Conservation (phyloP, 2,329 filamentous ascomycete genomes). For the Fusarium sp. region DNA sequence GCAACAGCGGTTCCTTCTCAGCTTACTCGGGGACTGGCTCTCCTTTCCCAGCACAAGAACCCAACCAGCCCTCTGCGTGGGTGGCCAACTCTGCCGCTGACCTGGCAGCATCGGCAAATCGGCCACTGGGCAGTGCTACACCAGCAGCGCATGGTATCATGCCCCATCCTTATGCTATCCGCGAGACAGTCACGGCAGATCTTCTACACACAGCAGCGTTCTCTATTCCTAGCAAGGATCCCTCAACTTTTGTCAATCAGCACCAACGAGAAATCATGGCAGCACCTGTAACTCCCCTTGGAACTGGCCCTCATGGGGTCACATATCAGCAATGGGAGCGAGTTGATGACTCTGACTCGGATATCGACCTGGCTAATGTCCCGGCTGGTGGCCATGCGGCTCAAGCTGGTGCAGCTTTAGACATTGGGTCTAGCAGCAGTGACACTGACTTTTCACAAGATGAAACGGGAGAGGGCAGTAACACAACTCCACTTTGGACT, state of each 20-base stretch:
- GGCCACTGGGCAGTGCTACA: not conserved
- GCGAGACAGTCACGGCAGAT: conserved; percentile 33
- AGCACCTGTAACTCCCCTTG: not conserved
- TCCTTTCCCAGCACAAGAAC: conserved; percentile 15
- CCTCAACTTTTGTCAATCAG: conserved; percentile 9
- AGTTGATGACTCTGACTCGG: not conserved
- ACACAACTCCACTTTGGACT: conserved; percentile 1
- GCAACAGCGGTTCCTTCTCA: conserved; percentile 3
- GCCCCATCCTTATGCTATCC: conserved; percentile 38
- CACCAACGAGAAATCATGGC: conserved; percentile 12
- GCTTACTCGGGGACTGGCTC: conserved; percentile 8
- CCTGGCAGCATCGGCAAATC: conserved; percentile 16
- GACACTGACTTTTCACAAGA: conserved; percentile 10
- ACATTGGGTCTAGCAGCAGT: conserved; percentile 2
- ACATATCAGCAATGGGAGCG: conserved; percentile 18
- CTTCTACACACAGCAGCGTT: conserved; percentile 10
- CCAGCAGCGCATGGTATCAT: conserved; percentile 27
- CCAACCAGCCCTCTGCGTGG: conserved; percentile 21
- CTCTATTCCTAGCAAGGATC: not conserved
- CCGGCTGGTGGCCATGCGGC: not conserved
- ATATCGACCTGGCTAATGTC: not conserved
- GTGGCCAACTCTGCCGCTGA: not conserved
- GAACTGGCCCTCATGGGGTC: conserved; percentile 21
- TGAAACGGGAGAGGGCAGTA: conserved; percentile 10
- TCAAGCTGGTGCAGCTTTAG: not conserved